A percentile compares a stretch with the other conserved stretches of the same genome.
phyloP scores from a whole-genome alignment of 306 rosid genomes.

The Herpetospermum pedunculosum region DNA sequence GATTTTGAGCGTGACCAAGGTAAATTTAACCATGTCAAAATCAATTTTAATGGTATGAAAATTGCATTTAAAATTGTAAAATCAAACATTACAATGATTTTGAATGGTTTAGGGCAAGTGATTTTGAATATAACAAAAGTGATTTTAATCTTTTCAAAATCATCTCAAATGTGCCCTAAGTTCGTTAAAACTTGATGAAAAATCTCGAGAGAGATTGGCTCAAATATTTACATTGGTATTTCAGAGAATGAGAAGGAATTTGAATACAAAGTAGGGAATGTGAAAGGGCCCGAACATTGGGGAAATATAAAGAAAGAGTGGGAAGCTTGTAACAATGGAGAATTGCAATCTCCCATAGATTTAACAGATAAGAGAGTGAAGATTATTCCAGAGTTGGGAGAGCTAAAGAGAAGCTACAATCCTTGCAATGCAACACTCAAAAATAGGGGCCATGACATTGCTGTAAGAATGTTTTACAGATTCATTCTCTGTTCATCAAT shows the following conservation, averaged over 20 bases:
- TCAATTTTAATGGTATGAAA: too few species aligned
- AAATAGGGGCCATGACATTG: slow-evolving; percentile 68
- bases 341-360: slow-evolving; percentile 65
- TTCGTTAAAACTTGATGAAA: too few species aligned
- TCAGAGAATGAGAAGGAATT: slow-evolving; percentile 55
- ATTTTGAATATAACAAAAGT: too few species aligned
- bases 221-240: background rate
- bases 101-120: too few species aligned
- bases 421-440: slow-evolving; percentile 32
- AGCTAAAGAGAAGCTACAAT: slow-evolving; percentile 23
- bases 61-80: too few species aligned
- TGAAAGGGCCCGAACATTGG: slow-evolving; percentile 49
- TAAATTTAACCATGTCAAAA: too few species aligned
- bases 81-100: too few species aligned
- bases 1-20: too few species aligned
- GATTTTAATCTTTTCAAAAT: too few species aligned
- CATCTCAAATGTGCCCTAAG: too few species aligned
- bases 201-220: background rate
- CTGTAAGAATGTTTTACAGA: slow-evolving; percentile 23
- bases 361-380: slow-evolving; percentile 26
- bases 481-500: background rate
- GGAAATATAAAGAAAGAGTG: slow-evolving; percentile 48
- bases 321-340: slow-evolving; percentile 41
- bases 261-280: slow-evolving; percentile 29
- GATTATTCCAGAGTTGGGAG: slow-evolving; percentile 22